Base-by-base conservation (phyloP, 2,329 filamentous ascomycete species). In the Dothideomycetidae sp. region DNA sequence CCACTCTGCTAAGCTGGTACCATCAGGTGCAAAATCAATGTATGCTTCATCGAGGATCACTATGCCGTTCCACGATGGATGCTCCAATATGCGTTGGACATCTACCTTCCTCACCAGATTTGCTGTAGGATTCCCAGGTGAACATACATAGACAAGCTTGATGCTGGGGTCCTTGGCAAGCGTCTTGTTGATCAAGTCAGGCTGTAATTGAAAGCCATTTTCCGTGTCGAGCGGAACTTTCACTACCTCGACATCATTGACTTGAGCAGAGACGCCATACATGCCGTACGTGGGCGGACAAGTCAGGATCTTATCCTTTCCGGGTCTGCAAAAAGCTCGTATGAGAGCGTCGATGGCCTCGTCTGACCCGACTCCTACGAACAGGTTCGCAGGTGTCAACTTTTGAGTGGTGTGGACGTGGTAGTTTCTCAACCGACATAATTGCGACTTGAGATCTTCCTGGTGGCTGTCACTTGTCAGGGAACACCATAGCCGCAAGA, bases 241-340 rank as follows among this genome's bases (percentile, higher is more conserved):
- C 48, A 92, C 78, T 16, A 96, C 73, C 31, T 70, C 70, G 13
- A 98, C 69, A 53, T 96, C 90, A 63, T 98, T 98, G 48, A 94
- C 79, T 55, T 92, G 81, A 1, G 90, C 90, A 5, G 83, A 92
- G 12, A 98, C 90, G 32, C 75, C 68, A 66, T 98, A 98, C 90
- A 98, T 98, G 62, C 90, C 90, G 58, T 98, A 98, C 1, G 90
- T 98, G 1, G 90, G 90, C 12, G 90, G 90, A 54, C 88, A 96
- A 29, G 84, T 88, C 23, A 98, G 71, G 54, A 98, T 92, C 54
- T 81, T 84, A 61, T 98, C 90, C 47, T 70, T 70, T 31, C 79
- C 83, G 1, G 90, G 90, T 2, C 75, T 65, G 62, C 90, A 98
- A 66, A 98, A 98, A 60, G 82, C 90, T 37, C 90, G 79, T 42